Evolutionary conservation across 2,329 filamentous ascomycete genomes (phyloP), one percentile per base, ranked within the genome.

Genomic region (Akanthomyces dipterigenus): DNA sequence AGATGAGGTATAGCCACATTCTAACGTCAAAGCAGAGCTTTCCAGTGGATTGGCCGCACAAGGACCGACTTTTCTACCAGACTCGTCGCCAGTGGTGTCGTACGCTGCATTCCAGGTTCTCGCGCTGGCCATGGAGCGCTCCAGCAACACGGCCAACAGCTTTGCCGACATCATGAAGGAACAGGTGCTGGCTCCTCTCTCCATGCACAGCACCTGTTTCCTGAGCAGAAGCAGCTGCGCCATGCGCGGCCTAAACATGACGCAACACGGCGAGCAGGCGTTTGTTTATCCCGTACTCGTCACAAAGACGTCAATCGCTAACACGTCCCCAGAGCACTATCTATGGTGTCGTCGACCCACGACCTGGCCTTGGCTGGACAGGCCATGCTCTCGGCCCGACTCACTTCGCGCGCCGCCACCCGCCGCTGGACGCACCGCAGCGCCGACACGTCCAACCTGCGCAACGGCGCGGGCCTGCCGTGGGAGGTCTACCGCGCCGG

Each of bases 401-500:
- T 73, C 0, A 49, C 72, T 9, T 43, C 65, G 0, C 49, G 65
- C 1, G 62, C 64, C 0, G 28, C 65, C 2, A 73, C 68, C 0
- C 70, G 72, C 24, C 70, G 71, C 38, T 73, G 72, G 72, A 67
- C 73, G 0, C 69, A 67, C 12, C 64, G 69, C 2, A 60, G 65
- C 16, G 62, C 56, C 26, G 69, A 71, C 26, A 72, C 71, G 4
- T 73, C 71, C 1, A 73, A 73, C 60, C 61, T 73, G 1, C 71
- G 72, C 26, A 73, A 73, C 43, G 70, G 69, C 2, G 71, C 72
- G 5, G 72, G 71, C 1, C 64, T 65, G 6, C 72, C 72, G 0
- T 73, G 71, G 72, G 72, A 73, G 54, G 65, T 73, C 1, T 72
- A 72, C 49, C 70, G 68, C 16, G 67, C 70, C 0, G 67, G 67